phyloP scores from a whole-genome alignment of 176 grass and related monocot genomes.

The Microstegium vimineum region DNA sequence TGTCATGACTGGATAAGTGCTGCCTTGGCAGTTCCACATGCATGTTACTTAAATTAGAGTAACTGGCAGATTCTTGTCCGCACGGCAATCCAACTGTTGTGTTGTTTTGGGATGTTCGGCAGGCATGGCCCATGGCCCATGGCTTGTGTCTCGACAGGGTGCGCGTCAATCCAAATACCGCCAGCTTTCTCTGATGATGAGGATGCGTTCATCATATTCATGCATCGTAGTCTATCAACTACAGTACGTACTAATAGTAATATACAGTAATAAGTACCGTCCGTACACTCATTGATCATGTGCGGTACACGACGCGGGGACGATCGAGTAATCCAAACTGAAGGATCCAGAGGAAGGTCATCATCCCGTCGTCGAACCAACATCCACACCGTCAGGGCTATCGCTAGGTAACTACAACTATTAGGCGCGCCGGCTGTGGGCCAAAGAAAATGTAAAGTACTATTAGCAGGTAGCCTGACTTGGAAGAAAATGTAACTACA shows the following conservation, averaged over 20 bases:
- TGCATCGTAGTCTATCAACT: background rate
- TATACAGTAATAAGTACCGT: background rate
- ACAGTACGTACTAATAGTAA: too few species aligned
- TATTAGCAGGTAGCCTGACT: background rate
- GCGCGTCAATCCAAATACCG: background rate
- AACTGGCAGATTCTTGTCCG: background rate
- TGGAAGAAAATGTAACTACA: too few species aligned
- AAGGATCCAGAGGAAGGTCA: background rate
- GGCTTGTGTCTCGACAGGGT: background rate
- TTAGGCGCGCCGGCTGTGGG: too few species aligned
- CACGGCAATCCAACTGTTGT: slow-evolving; percentile 12
- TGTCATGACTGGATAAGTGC: slow-evolving; percentile 7
- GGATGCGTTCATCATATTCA: background rate
- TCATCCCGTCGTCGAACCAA: too few species aligned
- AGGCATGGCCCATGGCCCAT: background rate
- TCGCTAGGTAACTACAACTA: too few species aligned
- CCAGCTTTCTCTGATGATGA: background rate
- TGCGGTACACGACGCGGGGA: background rate
- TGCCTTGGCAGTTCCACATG: background rate
- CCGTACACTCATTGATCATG: background rate
- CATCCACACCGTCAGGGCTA: too few species aligned
- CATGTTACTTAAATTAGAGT: background rate
- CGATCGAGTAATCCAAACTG: background rate
- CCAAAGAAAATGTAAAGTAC: background rate
- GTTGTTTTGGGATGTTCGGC: background rate